Evolutionary conservation across 768 basidiomycete genomes (phyloP), one percentile per base, ranked within the genome.

Genomic region (Phlebiopsis flavidoalba): DNA sequence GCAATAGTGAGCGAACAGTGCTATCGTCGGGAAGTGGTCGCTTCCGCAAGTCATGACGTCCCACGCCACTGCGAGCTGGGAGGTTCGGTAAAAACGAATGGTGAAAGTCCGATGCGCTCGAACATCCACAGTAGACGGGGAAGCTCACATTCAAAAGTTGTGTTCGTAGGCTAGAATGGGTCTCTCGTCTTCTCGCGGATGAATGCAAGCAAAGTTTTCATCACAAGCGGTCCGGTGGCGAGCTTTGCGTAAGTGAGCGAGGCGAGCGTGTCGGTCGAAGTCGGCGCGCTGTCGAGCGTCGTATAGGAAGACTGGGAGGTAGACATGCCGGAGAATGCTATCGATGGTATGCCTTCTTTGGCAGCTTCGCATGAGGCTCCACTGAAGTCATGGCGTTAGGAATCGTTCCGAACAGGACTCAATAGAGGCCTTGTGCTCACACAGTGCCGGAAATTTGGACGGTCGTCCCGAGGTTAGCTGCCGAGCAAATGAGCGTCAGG

Each of bases 281-380:
- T 72, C 2, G 77, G 73, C 24, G 72, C 60, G 8, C 70, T 68
- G 15, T 67, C 63, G 62, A 83, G 79, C 17, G 80, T 81, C 24
- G 81, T 83, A 70, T 77, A 83, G 2, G 80, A 82, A 11, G 81
- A 78, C 56, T 76, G 73, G 0, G 76, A 71, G 10, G 74, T 79
- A 17, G 74, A 71, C 12, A 65, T 64, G 31, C 74, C 77, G 12
- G 80, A 82, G 71, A 81, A 82, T 0, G 82, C 82, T 35, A 77
- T 73, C 1, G 81, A 76, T 1, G 82, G 80, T 40, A 83, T 73
- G 35, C 82, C 82, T 64, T 79, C 74, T 46, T 73, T 65, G 0
- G 80, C 77, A 4, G 81, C 79, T 68, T 80, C 80, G 14, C 73
- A 73, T 0, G 82, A 80, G 1, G 82, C 82, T 5, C 80, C 80